These are phyloP conservation scores for Platanus orientalis DNA, from an alignment of 164 flowering plant species.

Conservation along the genomic window DNA sequence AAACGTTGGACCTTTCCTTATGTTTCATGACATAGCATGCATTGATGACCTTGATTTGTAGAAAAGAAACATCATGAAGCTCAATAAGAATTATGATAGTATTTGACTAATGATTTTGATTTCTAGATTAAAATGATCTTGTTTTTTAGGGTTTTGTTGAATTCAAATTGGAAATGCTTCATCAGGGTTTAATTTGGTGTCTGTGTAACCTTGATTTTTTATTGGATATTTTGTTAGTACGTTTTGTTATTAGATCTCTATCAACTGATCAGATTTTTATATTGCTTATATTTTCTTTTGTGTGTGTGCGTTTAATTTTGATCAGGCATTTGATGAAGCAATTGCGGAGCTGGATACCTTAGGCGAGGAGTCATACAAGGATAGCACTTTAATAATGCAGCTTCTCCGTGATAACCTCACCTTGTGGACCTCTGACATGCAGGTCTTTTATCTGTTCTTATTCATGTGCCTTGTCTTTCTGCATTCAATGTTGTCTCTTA, in stretches of 20 bases:
- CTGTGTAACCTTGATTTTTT: neutral
- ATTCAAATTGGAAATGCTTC: neutral
- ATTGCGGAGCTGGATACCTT: constrained; percentile 32
- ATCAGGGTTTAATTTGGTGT: neutral
- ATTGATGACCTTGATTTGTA: too few species aligned
- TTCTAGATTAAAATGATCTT: neutral
- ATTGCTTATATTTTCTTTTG: neutral
- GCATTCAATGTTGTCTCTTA: neutral
- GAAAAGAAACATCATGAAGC: too few species aligned
- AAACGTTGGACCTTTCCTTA: neutral
- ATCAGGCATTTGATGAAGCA: constrained; percentile 32
- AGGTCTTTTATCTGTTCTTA: constrained; percentile 15
- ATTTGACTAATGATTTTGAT: neutral
- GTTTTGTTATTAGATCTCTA: neutral
- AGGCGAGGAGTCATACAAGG: constrained; percentile 35
- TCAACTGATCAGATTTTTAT: neutral
- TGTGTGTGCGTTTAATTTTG: neutral
- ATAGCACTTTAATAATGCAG: constrained; percentile 33
- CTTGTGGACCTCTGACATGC: constrained; percentile 33
- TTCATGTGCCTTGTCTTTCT: neutral
- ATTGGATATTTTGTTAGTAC: neutral
- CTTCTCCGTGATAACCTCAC: constrained; percentile 33
- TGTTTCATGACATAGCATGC: too few species aligned
- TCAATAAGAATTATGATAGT: neutral
- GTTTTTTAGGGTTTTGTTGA: neutral